These are phyloP conservation scores for Phytophthora vignae DNA, from an alignment of 352 stramenopile genomes.

Conservation along the genomic window DNA sequence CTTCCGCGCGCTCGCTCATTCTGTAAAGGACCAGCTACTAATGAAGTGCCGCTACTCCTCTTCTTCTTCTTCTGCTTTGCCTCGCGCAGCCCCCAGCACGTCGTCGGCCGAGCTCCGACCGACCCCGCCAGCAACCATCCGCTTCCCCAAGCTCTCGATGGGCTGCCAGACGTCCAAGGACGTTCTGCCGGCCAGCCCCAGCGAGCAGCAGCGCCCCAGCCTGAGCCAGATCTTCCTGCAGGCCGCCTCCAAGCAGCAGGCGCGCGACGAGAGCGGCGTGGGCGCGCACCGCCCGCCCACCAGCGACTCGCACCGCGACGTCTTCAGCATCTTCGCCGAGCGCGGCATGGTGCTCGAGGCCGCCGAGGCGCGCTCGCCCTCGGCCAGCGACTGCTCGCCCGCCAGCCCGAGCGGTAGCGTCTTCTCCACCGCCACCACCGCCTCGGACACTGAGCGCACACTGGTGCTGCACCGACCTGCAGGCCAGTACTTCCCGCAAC, in stretches of 20 bases:
- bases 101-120: slow-evolving; percentile 30
- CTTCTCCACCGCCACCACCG: slow-evolving; percentile 78
- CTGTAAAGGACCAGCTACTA: neutral
- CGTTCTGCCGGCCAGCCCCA: slow-evolving; percentile 43
- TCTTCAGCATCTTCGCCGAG: slow-evolving; percentile 89
- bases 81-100: slow-evolving; percentile 23
- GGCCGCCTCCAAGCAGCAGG: slow-evolving; percentile 54
- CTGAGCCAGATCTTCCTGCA: slow-evolving; percentile 63
- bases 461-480: slow-evolving; percentile 54
- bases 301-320: slow-evolving; percentile 68
- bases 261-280: slow-evolving; percentile 35
- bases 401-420: slow-evolving; percentile 66
- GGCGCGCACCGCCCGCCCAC: slow-evolving; percentile 25
- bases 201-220: slow-evolving; percentile 47
- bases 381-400: slow-evolving; percentile 52
- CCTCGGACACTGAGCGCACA: slow-evolving; percentile 79
- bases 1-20: neutral
- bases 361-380: slow-evolving; percentile 22
- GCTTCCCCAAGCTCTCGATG: slow-evolving; percentile 52
- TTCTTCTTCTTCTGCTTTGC: neutral
- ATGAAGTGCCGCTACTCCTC: neutral
- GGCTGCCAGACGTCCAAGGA: slow-evolving; percentile 72
- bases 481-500: slow-evolving; percentile 60
- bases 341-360: slow-evolving; percentile 75
- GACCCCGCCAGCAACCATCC: slow-evolving; percentile 33